Base-by-base conservation (phyloP, 768 basidiomycete genomes). In the Macrolepiota dolichaula region DNA sequence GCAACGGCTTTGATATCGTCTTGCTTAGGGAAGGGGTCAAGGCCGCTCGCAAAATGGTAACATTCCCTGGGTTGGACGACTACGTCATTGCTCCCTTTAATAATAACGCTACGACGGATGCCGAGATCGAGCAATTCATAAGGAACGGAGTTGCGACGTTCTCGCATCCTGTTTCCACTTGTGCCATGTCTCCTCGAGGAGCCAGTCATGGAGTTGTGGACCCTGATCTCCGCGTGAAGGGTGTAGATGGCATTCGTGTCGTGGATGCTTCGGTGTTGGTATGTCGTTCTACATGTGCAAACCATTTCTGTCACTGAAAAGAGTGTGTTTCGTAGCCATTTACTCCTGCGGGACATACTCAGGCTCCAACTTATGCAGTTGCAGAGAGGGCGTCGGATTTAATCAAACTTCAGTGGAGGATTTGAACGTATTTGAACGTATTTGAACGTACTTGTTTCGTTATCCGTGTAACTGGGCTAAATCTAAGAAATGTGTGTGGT, bases 211-310 rank as follows among this genome's bases (percentile, higher is more conserved):
- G 74, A 11, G 76, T 76, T 38, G 72, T 75, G 7, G 71, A 75
- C 61, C 69, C 75, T 2, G 66, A 74, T 58, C 56, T 78, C 9
- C 59, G 40, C 22, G 67, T 77, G n/a, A 75, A 76, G 61, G 70
- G 71, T 2, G 67, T 67, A 0, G 49, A 51, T 2, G 75, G 73
- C 7, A 46, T 78, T 42, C 67, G 77, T 10, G 63, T 78, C 24
- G 73, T 77, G 7, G 75, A 78, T 66, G 72, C 70, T 15, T 74
- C 73, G 15, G 67, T 69, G 61, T 51, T 65, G 63, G 75, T 73
- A 54, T 57, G 73, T 62, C 7, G 19, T 25, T 36, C n/a, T 12
- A 12, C 51, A 25, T 56, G 32, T 3, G 32, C 12, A 50, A n/a
- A 44, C 1, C 15, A 3, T 2, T 1, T 51, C 6, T 19, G 29